These are phyloP conservation scores for Phytophthora idaei DNA, from an alignment of 352 stramenopile species.

Conservation along the genomic window DNA sequence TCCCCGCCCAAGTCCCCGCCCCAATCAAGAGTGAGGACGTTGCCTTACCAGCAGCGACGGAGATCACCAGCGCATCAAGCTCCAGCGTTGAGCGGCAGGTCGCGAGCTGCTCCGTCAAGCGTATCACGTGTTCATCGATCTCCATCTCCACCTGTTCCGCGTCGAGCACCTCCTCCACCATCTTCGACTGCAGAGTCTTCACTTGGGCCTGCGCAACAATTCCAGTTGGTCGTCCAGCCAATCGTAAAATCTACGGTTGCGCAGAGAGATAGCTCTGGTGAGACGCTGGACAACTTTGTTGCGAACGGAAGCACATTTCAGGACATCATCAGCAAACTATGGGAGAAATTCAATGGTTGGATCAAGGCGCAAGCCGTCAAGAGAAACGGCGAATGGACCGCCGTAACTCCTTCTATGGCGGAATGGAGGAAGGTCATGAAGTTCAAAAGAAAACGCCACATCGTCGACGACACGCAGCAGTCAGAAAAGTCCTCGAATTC, in stretches of 20 bases:
- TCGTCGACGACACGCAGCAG: not conserved
- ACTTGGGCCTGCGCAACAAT: not conserved
- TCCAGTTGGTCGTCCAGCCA: slow-evolving; percentile 10
- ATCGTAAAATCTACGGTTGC: slow-evolving; percentile 12
- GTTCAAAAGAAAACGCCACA: slow-evolving; percentile 12
- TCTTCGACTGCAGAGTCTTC: not conserved
- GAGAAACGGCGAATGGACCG: slow-evolving; percentile 3
- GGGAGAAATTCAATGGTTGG: slow-evolving; percentile 3
- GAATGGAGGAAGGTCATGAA: slow-evolving; percentile 1
- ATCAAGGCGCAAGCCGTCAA: slow-evolving; percentile 12
- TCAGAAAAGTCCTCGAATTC: slow-evolving; percentile 1
- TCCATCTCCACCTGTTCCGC: not conserved
- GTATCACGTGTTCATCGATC: not conserved
- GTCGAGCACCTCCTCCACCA: not conserved
- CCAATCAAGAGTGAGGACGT: not conserved
- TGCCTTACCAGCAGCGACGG: not conserved
- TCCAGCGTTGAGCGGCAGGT: not conserved
- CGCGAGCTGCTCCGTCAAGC: not conserved
- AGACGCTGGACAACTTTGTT: slow-evolving; percentile 12
- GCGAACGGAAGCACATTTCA: slow-evolving; percentile 10
- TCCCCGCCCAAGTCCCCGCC: not conserved
- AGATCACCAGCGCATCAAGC: not conserved
- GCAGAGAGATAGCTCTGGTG: slow-evolving; percentile 5
- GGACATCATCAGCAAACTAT: slow-evolving; percentile 13
- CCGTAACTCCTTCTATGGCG: slow-evolving; percentile 1